Percentiles rank a stretch among this genome's conserved stretches.
Conservation (phyloP, 2,329 filamentous ascomycete genomes). For the Celoporthe dispersa region DNA sequence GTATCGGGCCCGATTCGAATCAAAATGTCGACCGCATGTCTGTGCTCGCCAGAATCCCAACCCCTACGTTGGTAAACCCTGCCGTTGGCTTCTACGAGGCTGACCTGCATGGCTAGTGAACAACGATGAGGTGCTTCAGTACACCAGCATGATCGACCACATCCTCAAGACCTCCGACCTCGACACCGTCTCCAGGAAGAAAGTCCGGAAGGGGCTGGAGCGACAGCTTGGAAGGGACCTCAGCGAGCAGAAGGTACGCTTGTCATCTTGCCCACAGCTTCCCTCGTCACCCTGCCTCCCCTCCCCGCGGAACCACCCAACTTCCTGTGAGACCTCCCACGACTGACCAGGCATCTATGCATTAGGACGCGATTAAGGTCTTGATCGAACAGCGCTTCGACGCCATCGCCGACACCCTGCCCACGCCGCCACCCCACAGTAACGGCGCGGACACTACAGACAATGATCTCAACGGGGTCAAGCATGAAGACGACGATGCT, state of each 20-base stretch:
- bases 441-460: constrained; percentile 39
- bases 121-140: constrained; percentile 53
- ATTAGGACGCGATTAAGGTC: constrained; percentile 69
- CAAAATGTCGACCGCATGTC: constrained; percentile 22
- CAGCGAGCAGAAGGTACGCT: constrained; percentile 59
- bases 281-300: neutral
- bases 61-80: neutral
- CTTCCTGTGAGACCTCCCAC: neutral
- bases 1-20: neutral
- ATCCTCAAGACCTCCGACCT: constrained; percentile 64
- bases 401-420: constrained; percentile 59
- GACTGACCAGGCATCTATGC: neutral
- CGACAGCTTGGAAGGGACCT: constrained; percentile 60
- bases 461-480: constrained; percentile 38
- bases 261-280: neutral
- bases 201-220: constrained; percentile 62
- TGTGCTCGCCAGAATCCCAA: neutral
- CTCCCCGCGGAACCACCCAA: neutral
- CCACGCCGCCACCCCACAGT: constrained; percentile 47
- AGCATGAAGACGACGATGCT: constrained; percentile 32
- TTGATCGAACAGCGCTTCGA: constrained; percentile 78
- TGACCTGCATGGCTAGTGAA: constrained; percentile 47
- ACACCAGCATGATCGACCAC: constrained; percentile 63
- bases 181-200: constrained; percentile 66
- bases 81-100: neutral